phyloP scores from a whole-genome alignment of 257 asterid genomes.

The Leptodermis oblonga region DNA sequence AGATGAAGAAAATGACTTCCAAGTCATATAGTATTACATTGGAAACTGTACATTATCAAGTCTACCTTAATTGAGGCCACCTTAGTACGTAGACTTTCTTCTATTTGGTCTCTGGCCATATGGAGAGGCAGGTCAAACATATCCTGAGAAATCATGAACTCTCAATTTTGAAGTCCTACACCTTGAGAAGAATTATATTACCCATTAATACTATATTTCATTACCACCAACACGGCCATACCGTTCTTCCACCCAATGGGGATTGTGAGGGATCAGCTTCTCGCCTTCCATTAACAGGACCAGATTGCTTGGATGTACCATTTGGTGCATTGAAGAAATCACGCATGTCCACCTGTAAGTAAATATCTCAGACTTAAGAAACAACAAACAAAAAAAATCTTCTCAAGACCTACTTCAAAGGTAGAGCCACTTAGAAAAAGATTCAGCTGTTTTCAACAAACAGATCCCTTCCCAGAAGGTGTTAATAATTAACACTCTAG shows the following conservation, averaged over 20 bases:
- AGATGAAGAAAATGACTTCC: slow-evolving; percentile 5
- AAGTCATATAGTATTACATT: background rate
- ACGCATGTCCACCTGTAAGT: slow-evolving; percentile 81
- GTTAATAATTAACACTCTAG: background rate
- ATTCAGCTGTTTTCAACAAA: background rate
- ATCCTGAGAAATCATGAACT: slow-evolving; percentile 24
- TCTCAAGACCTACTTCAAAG: slow-evolving; percentile 8
- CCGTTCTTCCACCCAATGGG: slow-evolving; percentile 92
- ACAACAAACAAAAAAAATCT: slow-evolving; percentile 8
- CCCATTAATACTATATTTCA: slow-evolving; percentile 5
- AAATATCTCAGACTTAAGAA: slow-evolving; percentile 14
- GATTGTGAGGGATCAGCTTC: slow-evolving; percentile 73
- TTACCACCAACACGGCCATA: slow-evolving; percentile 29
- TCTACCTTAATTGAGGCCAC: slow-evolving; percentile 83
- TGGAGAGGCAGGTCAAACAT: slow-evolving; percentile 86
- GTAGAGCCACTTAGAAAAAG: background rate
- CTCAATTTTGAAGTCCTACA: slow-evolving; percentile 12
- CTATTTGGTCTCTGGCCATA: slow-evolving; percentile 91
- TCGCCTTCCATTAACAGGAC: slow-evolving; percentile 52
- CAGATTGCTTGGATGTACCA: slow-evolving; percentile 58
- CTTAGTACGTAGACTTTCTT: slow-evolving; percentile 74
- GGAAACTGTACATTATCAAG: background rate
- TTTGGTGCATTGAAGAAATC: slow-evolving; percentile 87
- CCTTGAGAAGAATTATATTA: slow-evolving; percentile 18
- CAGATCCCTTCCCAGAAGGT: background rate